phyloP scores from a whole-genome alignment of 768 basidiomycete species.

The Ramaria rubella region DNA sequence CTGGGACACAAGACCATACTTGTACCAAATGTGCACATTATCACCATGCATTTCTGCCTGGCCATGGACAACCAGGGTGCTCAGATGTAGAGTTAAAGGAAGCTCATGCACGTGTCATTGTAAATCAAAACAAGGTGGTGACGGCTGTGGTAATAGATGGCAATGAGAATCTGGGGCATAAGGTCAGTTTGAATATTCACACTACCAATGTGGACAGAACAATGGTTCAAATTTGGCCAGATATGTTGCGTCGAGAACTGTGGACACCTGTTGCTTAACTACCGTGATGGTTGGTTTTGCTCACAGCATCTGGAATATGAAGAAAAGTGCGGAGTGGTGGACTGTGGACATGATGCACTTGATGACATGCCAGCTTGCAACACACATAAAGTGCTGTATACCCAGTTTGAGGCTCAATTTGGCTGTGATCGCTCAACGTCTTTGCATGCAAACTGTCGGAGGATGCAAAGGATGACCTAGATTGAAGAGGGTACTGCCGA shows the following conservation, averaged over 20 bases:
- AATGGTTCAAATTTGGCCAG: not conserved
- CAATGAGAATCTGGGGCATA: not conserved
- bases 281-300: constrained; percentile 1
- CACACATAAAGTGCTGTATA: not conserved
- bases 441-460: not conserved
- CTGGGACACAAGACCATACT: too few relatives aligned
- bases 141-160: too few relatives aligned
- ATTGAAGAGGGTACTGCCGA: not conserved
- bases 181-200: too few relatives aligned
- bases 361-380: not conserved
- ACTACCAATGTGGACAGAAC: too few relatives aligned
- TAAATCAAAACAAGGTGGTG: not conserved
- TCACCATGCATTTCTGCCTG: not conserved
- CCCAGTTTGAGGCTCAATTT: not conserved
- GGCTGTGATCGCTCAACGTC: not conserved
- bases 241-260: not conserved
- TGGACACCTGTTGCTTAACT: not conserved
- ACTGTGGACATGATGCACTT: not conserved
- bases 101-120: not conserved
- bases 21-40: not conserved
- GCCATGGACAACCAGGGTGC: not conserved
- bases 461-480: not conserved
- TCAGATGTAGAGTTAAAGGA: not conserved
- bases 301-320: not conserved
- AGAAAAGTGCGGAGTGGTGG: not conserved